Base-by-base conservation (phyloP, 768 basidiomycete species). In the Mycena maculata region DNA sequence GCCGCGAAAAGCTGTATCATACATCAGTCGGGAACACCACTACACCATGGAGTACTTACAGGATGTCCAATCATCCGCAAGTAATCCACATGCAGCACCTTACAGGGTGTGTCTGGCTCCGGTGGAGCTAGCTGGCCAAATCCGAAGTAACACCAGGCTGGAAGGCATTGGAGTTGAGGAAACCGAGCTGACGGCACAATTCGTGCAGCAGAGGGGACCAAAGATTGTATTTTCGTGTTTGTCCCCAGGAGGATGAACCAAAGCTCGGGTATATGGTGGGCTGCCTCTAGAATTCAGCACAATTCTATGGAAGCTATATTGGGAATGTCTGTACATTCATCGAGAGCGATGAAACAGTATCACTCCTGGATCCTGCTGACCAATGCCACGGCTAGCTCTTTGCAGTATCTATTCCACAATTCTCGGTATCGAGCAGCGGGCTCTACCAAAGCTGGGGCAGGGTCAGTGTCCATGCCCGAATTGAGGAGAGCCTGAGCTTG, bases 291-390 rank as follows among this genome's bases (percentile, higher is more conserved):
- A 22, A 57, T 57, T 4, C 55, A 27, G 16, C n/a, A 42, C 20
- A 57, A 20, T 4, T 7, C 16, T n/a, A 42, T 57, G 0, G 42
- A n/a, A 20, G 20, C 18, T 2, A 57, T 25, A 4, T 16, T 9
- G 6, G 55, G 55, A 12, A 57, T 42, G 1, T 57, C 55, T 7
- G 28, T 57, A 28, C 41, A 57, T 44, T 57, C 55, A 15, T 57
- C 55, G 4, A 57, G 42, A 2, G 55, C 55, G 13, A 57, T 30
- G n/a, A 57, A 57, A n/a, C 55, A 57, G 28, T 30, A 57, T n/a
- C 18, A 12, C 11, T 5, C 8, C 22, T 10, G 5, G 41, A 57
- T 28, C 20, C 30, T 57, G 9, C n/a, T 10, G 7, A 57, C 12
- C 18, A 57, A 31, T 31, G 16, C 20, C 41, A 3, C 5, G 4